phyloP scores from a whole-genome alignment of 306 rosid species.

The Prunus mira region DNA sequence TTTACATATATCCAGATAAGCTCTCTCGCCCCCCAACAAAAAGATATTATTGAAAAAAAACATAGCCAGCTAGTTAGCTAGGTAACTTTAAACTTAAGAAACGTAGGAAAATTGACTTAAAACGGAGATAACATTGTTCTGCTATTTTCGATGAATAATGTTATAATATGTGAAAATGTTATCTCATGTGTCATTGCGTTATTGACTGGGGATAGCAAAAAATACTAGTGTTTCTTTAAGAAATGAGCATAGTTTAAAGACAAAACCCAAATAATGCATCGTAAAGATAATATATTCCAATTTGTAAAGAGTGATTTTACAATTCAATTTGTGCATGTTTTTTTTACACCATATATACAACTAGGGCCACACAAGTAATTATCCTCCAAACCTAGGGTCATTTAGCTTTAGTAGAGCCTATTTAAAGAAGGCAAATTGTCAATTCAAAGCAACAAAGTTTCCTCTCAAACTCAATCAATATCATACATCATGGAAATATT shows the following conservation, averaged over 20 bases:
- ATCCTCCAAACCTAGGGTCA: background rate
- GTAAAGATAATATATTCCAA: no score
- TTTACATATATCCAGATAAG: background rate
- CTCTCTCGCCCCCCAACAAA: background rate
- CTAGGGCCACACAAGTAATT: background rate
- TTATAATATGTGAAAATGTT: no score
- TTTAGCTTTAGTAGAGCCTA: background rate
- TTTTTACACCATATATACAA: background rate
- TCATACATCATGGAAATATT: background rate
- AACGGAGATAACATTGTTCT: accelerated
- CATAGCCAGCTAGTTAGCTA: background rate
- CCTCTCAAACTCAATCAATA: background rate
- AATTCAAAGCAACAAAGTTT: background rate
- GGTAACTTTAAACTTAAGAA: background rate
- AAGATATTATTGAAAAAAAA: background rate
- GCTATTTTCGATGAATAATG: accelerated
- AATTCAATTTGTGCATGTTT: no score
- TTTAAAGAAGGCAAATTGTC: background rate
- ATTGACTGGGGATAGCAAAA: accelerated
- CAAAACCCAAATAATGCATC: no score
- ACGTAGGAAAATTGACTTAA: no score
- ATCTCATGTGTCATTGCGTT: no score
- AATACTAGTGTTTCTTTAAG: no score
- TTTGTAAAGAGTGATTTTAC: no score
- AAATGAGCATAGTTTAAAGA: no score